phyloP scores from a whole-genome alignment of 805 yeast species.

The Komagataella ulmi region DNA sequence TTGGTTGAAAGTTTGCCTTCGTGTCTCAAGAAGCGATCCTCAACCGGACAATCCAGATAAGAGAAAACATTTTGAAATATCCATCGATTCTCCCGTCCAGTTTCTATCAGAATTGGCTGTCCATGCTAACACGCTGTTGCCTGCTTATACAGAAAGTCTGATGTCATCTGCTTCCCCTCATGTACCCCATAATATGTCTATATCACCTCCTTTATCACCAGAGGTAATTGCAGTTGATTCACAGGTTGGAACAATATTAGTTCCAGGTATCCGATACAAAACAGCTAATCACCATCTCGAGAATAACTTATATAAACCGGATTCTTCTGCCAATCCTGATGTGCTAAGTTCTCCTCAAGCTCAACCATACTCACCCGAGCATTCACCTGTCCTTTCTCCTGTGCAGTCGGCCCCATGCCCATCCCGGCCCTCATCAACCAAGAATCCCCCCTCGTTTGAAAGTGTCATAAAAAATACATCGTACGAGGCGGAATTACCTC shows the following conservation, averaged over 20 bases:
- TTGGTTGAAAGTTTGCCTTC: constrained; percentile 84
- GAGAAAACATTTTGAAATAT: constrained; percentile 85
- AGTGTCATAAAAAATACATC: constrained; percentile 29
- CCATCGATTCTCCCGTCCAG: constrained; percentile 90
- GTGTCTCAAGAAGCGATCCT: constrained; percentile 60
- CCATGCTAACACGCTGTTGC: constrained; percentile 67
- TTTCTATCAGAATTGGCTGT: constrained; percentile 65
- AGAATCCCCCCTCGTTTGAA: constrained; percentile 50
- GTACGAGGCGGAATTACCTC: constrained; percentile 7
- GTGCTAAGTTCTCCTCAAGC: constrained; percentile 53
- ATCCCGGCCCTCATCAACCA: neutral
- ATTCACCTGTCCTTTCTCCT: constrained; percentile 13
- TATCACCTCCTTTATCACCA: constrained; percentile 30
- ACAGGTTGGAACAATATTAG: constrained; percentile 13
- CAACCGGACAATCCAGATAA: constrained; percentile 29
- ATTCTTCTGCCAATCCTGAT: constrained; percentile 5
- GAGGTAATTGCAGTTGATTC: constrained; percentile 34
- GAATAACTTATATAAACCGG: constrained; percentile 44
- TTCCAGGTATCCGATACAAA: constrained; percentile 5
- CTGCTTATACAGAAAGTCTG: constrained; percentile 37
- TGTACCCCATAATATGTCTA: neutral
- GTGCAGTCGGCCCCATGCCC: neutral
- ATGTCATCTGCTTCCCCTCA: constrained; percentile 10
- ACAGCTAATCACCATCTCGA: constrained; percentile 15
- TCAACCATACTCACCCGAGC: constrained; percentile 37